A percentile compares a stretch with the other conserved stretches of the same genome.
phyloP scores from a whole-genome alignment of 1,284 basidiomycete species.

The Naganishia sp. region DNA sequence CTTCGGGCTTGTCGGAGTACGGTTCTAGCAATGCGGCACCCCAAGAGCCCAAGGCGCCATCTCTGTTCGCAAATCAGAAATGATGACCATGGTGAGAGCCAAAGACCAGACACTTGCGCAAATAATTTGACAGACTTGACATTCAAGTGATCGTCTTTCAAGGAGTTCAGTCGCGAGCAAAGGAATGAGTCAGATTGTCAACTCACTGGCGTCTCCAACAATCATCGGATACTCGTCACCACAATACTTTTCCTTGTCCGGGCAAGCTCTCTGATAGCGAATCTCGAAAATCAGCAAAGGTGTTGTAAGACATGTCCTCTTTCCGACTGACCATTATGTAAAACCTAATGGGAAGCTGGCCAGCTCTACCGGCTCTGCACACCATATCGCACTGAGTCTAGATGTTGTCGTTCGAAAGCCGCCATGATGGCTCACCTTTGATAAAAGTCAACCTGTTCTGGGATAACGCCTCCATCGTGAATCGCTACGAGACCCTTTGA shows the following conservation, averaged over 20 bases:
- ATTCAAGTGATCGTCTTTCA: slow-evolving; percentile 62
- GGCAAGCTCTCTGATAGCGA: slow-evolving; percentile 46
- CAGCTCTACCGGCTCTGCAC: slow-evolving; percentile 3
- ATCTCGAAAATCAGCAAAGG: slow-evolving; percentile 15
- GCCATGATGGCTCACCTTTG: slow-evolving; percentile 56
- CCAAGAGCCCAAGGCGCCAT: slow-evolving; percentile 84
- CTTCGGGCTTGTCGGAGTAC: slow-evolving; percentile 75
- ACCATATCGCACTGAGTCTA: no score
- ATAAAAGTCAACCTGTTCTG: slow-evolving; percentile 66
- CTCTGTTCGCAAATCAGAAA: slow-evolving; percentile 2
- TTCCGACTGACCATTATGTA: slow-evolving; percentile 70
- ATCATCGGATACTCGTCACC: slow-evolving; percentile 65
- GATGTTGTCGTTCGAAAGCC: no score
- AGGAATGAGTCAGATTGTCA: not conserved
- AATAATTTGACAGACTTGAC: slow-evolving; percentile 81
- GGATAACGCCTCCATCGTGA: slow-evolving; percentile 71
- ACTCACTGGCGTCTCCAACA: slow-evolving; percentile 60
- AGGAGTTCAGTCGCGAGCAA: not conserved
- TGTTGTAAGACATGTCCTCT: slow-evolving; percentile 34
- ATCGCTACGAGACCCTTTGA: slow-evolving; percentile 75
- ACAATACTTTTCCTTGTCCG: slow-evolving; percentile 65
- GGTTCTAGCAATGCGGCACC: slow-evolving; percentile 84
- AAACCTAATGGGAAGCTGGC: slow-evolving; percentile 58
- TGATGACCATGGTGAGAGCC: slow-evolving; percentile 60
- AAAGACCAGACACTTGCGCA: slow-evolving; percentile 44